Percentiles rank a stretch among this genome's conserved stretches.
phyloP scores from a whole-genome alignment of 345 rosid species.

The Salix arbutifolia region DNA sequence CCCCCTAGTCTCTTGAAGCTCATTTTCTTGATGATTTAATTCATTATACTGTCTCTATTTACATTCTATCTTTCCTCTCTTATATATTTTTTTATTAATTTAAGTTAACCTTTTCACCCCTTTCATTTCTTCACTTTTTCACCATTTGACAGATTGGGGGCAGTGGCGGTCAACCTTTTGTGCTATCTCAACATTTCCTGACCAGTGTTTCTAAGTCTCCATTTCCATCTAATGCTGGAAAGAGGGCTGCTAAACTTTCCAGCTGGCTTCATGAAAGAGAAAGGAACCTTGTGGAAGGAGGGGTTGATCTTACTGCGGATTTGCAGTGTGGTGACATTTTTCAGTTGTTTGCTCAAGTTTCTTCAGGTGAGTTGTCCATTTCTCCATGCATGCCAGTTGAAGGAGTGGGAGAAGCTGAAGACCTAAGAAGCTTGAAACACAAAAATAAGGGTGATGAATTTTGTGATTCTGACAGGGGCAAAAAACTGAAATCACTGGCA shows the following conservation, averaged over 20 bases:
- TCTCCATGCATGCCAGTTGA: constrained; percentile 70
- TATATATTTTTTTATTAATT: too few species aligned
- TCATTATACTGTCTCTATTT: neutral
- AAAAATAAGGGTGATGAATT: constrained; percentile 57
- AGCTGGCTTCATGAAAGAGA: constrained; percentile 60
- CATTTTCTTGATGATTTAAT: neutral
- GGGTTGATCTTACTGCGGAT: constrained; percentile 53
- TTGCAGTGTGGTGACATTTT: constrained; percentile 91
- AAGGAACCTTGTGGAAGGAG: constrained; percentile 51
- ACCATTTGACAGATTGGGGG: constrained; percentile 73
- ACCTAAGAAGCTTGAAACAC: constrained; percentile 66
- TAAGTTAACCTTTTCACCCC: too few species aligned
- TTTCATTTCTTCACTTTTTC: too few species aligned
- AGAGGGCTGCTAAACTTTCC: constrained; percentile 73
- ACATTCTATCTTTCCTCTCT: neutral
- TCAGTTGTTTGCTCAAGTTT: constrained; percentile 65
- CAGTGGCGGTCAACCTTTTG: constrained; percentile 66
- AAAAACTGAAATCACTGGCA: constrained; percentile 52
- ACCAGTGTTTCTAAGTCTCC: constrained; percentile 66
- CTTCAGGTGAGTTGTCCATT: constrained; percentile 68
- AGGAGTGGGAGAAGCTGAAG: constrained; percentile 95
- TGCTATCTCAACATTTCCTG: constrained; percentile 75
- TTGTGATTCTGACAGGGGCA: constrained; percentile 42
- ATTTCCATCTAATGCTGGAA: constrained; percentile 76
- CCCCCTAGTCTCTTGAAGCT: neutral